Conservation (phyloP, 2,329 filamentous ascomycete species). For the Fusarium buxicola region DNA sequence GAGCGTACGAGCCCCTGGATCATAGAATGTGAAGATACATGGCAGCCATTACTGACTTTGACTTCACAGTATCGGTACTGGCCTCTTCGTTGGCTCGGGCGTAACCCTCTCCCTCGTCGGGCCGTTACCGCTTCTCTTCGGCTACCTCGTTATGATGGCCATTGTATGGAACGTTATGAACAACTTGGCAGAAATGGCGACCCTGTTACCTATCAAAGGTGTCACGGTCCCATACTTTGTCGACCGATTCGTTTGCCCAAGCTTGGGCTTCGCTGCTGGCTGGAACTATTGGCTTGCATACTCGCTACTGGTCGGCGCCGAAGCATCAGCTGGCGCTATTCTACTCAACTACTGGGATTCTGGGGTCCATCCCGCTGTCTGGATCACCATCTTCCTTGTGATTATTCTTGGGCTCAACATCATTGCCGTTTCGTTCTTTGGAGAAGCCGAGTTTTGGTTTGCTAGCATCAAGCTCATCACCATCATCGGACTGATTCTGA, state of each 20-base stretch:
- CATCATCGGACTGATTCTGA: slow-evolving; percentile 67
- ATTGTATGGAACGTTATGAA: slow-evolving; percentile 28
- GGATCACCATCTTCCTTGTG: slow-evolving; percentile 67
- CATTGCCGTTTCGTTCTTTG: slow-evolving; percentile 66
- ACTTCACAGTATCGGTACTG: slow-evolving; percentile 17
- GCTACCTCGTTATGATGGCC: slow-evolving; percentile 23
- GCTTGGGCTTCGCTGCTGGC: slow-evolving; percentile 64
- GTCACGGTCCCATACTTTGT: slow-evolving; percentile 69
- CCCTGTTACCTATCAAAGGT: slow-evolving; percentile 65
- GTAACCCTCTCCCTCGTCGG: slow-evolving; percentile 21
- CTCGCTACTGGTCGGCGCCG: slow-evolving; percentile 66
- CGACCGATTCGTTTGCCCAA: slow-evolving; percentile 65
- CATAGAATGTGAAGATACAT: background rate
- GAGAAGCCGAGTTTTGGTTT: slow-evolving; percentile 72
- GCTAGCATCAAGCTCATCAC: slow-evolving; percentile 69
- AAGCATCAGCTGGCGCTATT: slow-evolving; percentile 67
- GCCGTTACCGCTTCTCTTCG: slow-evolving; percentile 24
- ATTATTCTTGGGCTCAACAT: slow-evolving; percentile 67
- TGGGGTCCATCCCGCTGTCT: slow-evolving; percentile 64
- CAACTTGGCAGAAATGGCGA: slow-evolving; percentile 65
- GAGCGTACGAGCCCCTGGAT: background rate
- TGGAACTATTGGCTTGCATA: slow-evolving; percentile 74
- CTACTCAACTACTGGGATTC: slow-evolving; percentile 70
- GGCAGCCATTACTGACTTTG: background rate
- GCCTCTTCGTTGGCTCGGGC: slow-evolving; percentile 29